A percentile compares a stretch with the other conserved stretches of the same genome.
Conservation (phyloP, 2,329 filamentous ascomycete genomes). For the Penicillium verrucosum region DNA sequence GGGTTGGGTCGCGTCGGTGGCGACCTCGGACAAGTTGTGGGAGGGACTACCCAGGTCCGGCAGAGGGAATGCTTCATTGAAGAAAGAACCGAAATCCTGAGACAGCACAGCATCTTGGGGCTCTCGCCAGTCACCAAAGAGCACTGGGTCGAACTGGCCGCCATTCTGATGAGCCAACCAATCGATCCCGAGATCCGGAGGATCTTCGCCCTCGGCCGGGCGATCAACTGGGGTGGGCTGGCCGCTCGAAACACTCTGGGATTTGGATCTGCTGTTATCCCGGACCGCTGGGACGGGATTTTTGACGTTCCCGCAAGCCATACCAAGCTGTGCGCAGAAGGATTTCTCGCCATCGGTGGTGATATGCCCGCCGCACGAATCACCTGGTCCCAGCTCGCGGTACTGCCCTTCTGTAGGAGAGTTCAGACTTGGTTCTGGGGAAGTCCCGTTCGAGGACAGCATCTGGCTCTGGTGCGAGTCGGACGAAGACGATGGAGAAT, state of each 20-base stretch:
- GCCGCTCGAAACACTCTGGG: constrained; percentile 31
- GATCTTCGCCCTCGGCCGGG: constrained; percentile 8
- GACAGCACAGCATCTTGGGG: constrained; percentile 77
- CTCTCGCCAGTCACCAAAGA: constrained; percentile 91
- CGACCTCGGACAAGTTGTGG: constrained; percentile 53
- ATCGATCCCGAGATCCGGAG: constrained; percentile 45
- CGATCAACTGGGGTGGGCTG: constrained; percentile 14
- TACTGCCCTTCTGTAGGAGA: constrained; percentile 41
- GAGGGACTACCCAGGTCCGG: constrained; percentile 77
- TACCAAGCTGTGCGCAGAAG: constrained; percentile 45
- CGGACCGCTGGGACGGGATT: constrained; percentile 43
- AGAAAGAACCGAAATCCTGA: constrained; percentile 68
- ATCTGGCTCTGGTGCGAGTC: constrained; percentile 45
- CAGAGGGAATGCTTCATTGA: constrained; percentile 73
- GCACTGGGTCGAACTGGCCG: constrained; percentile 82
- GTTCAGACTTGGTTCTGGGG: constrained; percentile 46
- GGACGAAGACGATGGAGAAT: constrained; percentile 49
- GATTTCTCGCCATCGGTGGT: constrained; percentile 43
- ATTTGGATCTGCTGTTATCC: constrained; percentile 23
- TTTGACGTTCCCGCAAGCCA: constrained; percentile 46
- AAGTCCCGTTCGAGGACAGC: constrained; percentile 50
- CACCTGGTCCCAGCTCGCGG: constrained; percentile 30
- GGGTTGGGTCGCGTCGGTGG: constrained; percentile 29
- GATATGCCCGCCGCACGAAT: constrained; percentile 28
- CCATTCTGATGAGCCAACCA: constrained; percentile 78